Base-by-base conservation (phyloP, 108 stramenopile genomes). In the Cyclotella distinguenda region DNA sequence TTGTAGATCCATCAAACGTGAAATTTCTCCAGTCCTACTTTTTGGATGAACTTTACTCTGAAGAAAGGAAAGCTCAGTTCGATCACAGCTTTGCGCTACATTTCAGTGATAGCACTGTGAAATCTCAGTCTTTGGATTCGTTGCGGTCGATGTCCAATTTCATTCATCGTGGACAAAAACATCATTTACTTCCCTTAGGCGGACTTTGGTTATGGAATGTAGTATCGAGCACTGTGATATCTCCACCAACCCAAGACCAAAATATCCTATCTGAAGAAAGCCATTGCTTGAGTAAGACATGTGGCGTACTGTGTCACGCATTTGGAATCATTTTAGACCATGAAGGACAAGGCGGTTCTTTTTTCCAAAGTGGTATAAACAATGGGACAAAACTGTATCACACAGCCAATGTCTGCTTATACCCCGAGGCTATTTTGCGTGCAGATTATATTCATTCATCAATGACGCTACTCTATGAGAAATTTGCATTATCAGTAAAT, bases 201-300 rank as follows among this genome's bases (percentile, higher is more conserved):
- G 66, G 73, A 35, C 45, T 84, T 11, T 94, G 93, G 93, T n/a
- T 88, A 18, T 94, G 88, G 93, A 77, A 94, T 36, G 68, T 79
- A 19, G 16, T 79, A 40, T 79, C 78, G 25, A 79, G 78, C 36
- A 63, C 78, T 15, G 46, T 55, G 26, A 46, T 32, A 46, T 35
- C 47, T 39, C 39, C 60, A 23, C 16, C 11, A 22, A 56, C 31
- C n/a, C 25, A 27, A 23, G 23, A 55, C 19, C 12, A 34, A 7
- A 31, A 18, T 40, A 23, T 15, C n/a, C 6, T 54, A 15, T 15
- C 43, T 25, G 55, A 50, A 13, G 50, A 71, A 11, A 72, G 45
- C 43, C 39, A 51, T 53, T 73, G 68, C 16, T 50, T 57, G n/a
- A 47, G 47, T 30, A 74, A 84, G 33, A 68, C 78, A 18, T 4